A percentile compares a stretch with the other conserved stretches of the same genome.
Evolutionary conservation across 2,329 filamentous ascomycete genomes (phyloP).

Genomic region (Tolypocladium paradoxum): DNA sequence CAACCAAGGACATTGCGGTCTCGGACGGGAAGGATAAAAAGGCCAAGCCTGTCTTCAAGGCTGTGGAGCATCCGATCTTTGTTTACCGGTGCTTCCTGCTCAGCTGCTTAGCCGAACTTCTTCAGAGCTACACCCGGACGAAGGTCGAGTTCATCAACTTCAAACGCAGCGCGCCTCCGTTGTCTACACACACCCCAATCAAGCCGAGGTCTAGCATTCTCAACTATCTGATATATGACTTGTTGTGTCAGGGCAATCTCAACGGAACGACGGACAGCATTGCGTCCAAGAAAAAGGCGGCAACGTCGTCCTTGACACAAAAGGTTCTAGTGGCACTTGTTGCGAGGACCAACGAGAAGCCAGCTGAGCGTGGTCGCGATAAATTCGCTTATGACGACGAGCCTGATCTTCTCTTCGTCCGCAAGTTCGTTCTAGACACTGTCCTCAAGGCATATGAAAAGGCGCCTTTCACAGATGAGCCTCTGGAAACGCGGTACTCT

Average conservation of each 20-base stretch:
- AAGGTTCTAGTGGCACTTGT: constrained; percentile 79
- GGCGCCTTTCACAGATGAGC: constrained; percentile 65
- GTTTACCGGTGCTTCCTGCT: constrained; percentile 93
- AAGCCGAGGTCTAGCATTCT: constrained; percentile 88
- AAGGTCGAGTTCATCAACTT: constrained; percentile 99
- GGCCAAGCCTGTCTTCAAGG: constrained; percentile 70
- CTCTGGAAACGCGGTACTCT: constrained; percentile 76
- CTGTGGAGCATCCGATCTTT: constrained; percentile 90
- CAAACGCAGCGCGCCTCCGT: constrained; percentile 79
- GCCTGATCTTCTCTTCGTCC: constrained; percentile 77
- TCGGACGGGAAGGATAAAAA: constrained; percentile 50
- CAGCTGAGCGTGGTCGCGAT: constrained; percentile 44
- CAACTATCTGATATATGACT: constrained; percentile 81
- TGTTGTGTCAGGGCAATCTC: constrained; percentile 53
- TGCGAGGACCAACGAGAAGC: constrained; percentile 73
- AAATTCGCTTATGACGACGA: constrained; percentile 64
- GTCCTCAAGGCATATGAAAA: constrained; percentile 87
- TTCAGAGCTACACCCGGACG: constrained; percentile 84
- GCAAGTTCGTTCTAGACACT: constrained; percentile 90
- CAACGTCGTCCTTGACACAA: constrained; percentile 78
- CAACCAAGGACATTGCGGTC: constrained; percentile 17
- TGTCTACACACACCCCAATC: constrained; percentile 75
- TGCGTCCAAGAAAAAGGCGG: constrained; percentile 69
- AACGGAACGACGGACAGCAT: constrained; percentile 63
- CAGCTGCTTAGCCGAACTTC: constrained; percentile 79